Percentiles rank a stretch among this genome's conserved stretches.
phyloP scores from a whole-genome alignment of 1,139 yeast genomes.

The Protomyces arabidopsidicola region DNA sequence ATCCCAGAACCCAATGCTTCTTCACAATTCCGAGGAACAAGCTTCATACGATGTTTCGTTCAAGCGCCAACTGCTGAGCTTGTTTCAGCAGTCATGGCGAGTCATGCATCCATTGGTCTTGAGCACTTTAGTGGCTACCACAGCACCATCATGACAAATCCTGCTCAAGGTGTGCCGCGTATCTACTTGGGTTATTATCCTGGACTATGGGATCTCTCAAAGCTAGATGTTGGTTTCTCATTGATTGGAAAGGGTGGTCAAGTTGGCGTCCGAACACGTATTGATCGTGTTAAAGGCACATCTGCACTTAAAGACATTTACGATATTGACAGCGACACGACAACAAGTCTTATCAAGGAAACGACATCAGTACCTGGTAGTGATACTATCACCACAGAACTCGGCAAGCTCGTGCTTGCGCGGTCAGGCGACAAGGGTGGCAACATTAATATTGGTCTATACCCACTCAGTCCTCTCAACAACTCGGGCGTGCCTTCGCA shows the following conservation, averaged over 20 bases:
- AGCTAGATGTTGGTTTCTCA: not conserved
- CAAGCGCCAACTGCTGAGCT: slow-evolving; percentile 21
- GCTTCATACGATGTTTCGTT: slow-evolving; percentile 17
- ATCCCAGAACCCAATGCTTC: slow-evolving; percentile 7
- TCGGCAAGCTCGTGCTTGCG: slow-evolving; percentile 31
- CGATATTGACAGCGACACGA: slow-evolving; percentile 26
- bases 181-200: slow-evolving; percentile 16
- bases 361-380: slow-evolving; percentile 29
- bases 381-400: slow-evolving; percentile 28
- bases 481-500: not conserved
- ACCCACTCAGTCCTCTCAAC: slow-evolving; percentile 27
- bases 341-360: slow-evolving; percentile 12
- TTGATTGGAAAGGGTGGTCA: not conserved
- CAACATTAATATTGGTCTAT: slow-evolving; percentile 33
- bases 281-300: slow-evolving; percentile 5
- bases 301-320: slow-evolving; percentile 18
- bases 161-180: slow-evolving; percentile 14
- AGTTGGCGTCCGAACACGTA: not conserved
- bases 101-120: slow-evolving; percentile 11
- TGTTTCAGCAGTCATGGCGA: slow-evolving; percentile 6
- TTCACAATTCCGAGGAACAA: slow-evolving; percentile 24
- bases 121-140: slow-evolving; percentile 23
- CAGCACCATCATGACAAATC: slow-evolving; percentile 19
- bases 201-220: slow-evolving; percentile 9
- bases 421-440: slow-evolving; percentile 34